Evolutionary conservation across 768 basidiomycete genomes (phyloP), one percentile per base, ranked within the genome.

Genomic region (Fibroporia radiculosa): DNA sequence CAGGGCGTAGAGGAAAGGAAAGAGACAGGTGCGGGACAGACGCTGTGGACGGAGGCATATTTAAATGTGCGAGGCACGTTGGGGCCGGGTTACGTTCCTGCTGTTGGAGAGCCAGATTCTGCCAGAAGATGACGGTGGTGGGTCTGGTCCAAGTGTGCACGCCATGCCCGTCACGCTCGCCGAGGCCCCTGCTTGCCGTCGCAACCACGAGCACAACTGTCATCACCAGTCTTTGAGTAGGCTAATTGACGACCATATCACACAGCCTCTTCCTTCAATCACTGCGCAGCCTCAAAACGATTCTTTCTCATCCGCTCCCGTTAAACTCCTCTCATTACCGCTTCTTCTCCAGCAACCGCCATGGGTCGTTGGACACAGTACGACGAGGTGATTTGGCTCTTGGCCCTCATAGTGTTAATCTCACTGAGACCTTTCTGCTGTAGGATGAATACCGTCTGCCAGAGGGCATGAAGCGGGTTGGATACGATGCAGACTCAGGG

Each of bases 401-500:
- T 19, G 18, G 8, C 33, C n/a, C 31, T 25, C 39, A 31, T 31
- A 33, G 33, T 24, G 32, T 10, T 23, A 16, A 8, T 14, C n/a
- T 4, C 20, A 23, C n/a, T 20, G n/a, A 18, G 36, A 47, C 49
- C 34, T 43, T 35, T 48, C 39, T 40, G 34, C 41, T 3, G 11
- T 46, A 76, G 74, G 74, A 77, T 47, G 65, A 66, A n/a, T 72
- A 74, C 53, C 67, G 74, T 49, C 68, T 77, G 41, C 74, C 75
- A 1, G 69, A 69, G 42, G 74, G 74, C 32, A 62, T 74, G 58
- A 67, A 77, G 49, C 77, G 86, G 26, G 75, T 84, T 45, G 86
- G 84, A 10, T 89, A 88, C 56, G 86, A 90, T 62, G 66, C 80
- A 3, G 86, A 89, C 65, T 70, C 72, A 1, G 73, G 75, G 39